Percentiles rank a stretch among this genome's conserved stretches.
These are phyloP conservation scores for Sporisorium sorghi DNA, from an alignment of 1,284 basidiomycete genomes.

Conservation along the genomic window DNA sequence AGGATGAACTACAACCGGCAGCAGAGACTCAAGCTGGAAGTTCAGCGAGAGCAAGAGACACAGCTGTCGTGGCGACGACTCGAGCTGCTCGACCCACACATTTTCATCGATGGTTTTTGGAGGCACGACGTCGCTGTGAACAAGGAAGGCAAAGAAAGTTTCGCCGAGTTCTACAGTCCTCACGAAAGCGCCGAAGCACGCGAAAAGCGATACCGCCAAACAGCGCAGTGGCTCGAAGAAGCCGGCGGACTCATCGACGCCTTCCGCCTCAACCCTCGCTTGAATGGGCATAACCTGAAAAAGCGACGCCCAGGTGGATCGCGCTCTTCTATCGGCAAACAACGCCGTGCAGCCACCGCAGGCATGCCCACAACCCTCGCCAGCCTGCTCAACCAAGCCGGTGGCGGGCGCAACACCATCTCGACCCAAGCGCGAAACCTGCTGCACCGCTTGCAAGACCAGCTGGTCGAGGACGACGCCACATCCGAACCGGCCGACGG, in stretches of 20 bases:
- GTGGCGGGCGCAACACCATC: slow-evolving; percentile 65
- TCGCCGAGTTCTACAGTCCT: slow-evolving; percentile 22
- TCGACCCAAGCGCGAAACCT: slow-evolving; percentile 79
- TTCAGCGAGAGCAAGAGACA: slow-evolving; percentile 64
- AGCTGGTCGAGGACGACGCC: slow-evolving; percentile 74
- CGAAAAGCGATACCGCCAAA: slow-evolving; percentile 62
- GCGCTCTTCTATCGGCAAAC: slow-evolving; percentile 10
- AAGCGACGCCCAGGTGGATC: slow-evolving; percentile 20
- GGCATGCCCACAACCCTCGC: slow-evolving; percentile 9
- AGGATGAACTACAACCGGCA: slow-evolving; percentile 44
- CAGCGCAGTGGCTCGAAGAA: slow-evolving; percentile 79
- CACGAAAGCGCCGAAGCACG: slow-evolving; percentile 21
- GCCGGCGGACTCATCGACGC: slow-evolving; percentile 87
- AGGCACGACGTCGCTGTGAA: slow-evolving; percentile 53
- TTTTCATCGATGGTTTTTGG: slow-evolving; percentile 64
- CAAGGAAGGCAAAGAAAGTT: slow-evolving; percentile 31
- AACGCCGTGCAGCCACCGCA: slow-evolving; percentile 8
- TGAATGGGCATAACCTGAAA: slow-evolving; percentile 31
- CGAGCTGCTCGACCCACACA: slow-evolving; percentile 49
- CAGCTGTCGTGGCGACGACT: slow-evolving; percentile 56
- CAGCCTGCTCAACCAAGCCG: slow-evolving; percentile 23
- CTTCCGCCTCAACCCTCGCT: slow-evolving; percentile 79
- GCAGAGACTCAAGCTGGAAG: slow-evolving; percentile 53
- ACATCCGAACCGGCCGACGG: slow-evolving; percentile 63
- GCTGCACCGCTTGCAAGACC: slow-evolving; percentile 79